phyloP scores from a whole-genome alignment of 2,329 filamentous ascomycete genomes.

The Pseudopyrenochaeta lycopersici region DNA sequence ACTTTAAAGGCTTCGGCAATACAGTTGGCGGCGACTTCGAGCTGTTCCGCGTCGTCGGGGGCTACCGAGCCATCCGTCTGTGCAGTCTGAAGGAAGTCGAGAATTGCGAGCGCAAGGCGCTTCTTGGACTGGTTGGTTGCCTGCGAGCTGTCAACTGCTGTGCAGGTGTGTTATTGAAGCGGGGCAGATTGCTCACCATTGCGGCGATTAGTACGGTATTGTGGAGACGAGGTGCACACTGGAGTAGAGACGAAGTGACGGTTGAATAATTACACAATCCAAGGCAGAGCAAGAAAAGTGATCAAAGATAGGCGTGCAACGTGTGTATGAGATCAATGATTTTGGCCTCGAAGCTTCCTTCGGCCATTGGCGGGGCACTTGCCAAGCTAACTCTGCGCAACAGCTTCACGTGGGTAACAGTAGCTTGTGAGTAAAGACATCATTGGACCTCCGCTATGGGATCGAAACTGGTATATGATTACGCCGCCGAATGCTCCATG shows the following conservation, averaged over 20 bases:
- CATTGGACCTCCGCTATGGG: too few species aligned
- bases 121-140: slow-evolving; percentile 67
- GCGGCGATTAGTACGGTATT: slow-evolving; percentile 23
- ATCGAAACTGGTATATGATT: slow-evolving; percentile 15
- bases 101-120: slow-evolving; percentile 95
- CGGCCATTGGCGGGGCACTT: slow-evolving; percentile 26
- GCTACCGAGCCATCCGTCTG: slow-evolving; percentile 87
- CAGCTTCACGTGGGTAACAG: slow-evolving; percentile 2
- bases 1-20: slow-evolving; percentile 96
- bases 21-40: slow-evolving; percentile 93
- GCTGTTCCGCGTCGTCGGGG: slow-evolving; percentile 87
- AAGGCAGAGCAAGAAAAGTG: too few species aligned
- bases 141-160: slow-evolving; percentile 33
- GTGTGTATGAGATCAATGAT: slow-evolving; percentile 9
- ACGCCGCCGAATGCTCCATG: slow-evolving; percentile 29
- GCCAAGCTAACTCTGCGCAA: slow-evolving; percentile 20
- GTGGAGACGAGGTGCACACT: slow-evolving; percentile 6
- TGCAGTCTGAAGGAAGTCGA: slow-evolving; percentile 90
- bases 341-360: slow-evolving; percentile 38
- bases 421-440: too few species aligned
- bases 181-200: slow-evolving; percentile 38
- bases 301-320: slow-evolving; percentile 8
- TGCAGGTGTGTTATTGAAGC: slow-evolving; percentile 13
- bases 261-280: too few species aligned
- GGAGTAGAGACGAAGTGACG: not conserved